These are phyloP conservation scores for Podila minutissima DNA, from an alignment of 192 early-diverging fungal species.

Conservation along the genomic window DNA sequence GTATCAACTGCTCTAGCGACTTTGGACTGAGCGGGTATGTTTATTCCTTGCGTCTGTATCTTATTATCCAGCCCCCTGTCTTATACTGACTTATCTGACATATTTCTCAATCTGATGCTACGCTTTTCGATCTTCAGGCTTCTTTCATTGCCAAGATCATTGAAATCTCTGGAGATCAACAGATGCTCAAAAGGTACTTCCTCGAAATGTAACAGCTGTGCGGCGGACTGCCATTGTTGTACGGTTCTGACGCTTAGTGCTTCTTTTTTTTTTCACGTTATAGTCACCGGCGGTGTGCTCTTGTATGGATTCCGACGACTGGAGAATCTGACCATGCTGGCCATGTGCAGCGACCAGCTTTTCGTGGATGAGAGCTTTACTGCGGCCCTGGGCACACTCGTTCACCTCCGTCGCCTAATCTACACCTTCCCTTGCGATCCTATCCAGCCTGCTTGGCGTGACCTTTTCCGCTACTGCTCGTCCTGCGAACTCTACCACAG, in stretches of 20 bases:
- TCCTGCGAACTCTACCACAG: constrained; percentile 37
- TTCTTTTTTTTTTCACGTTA: not conserved
- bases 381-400: not conserved
- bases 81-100: not conserved
- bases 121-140: constrained; percentile 3
- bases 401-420: constrained; percentile 3
- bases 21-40: constrained; percentile 29
- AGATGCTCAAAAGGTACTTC: constrained; percentile 23
- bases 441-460: constrained; percentile 23
- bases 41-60: not conserved
- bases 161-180: constrained; percentile 17
- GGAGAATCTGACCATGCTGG: constrained; percentile 12
- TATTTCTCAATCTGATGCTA: not conserved
- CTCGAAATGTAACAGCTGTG: not conserved
- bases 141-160: constrained; percentile 4
- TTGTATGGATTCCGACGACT: constrained; percentile 9
- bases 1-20: constrained; percentile 9
- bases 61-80: not conserved
- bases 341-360: constrained; percentile 18
- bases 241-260: not conserved
- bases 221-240: too few species aligned
- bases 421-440: constrained; percentile 31
- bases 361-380: constrained; percentile 30
- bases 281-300: constrained; percentile 15
- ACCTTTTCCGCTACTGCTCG: constrained; percentile 34